Percentiles rank a stretch among this genome's conserved stretches.
Evolutionary conservation across 805 yeast genomes (phyloP).

Genomic region (Scheffersomyces stipitis): DNA sequence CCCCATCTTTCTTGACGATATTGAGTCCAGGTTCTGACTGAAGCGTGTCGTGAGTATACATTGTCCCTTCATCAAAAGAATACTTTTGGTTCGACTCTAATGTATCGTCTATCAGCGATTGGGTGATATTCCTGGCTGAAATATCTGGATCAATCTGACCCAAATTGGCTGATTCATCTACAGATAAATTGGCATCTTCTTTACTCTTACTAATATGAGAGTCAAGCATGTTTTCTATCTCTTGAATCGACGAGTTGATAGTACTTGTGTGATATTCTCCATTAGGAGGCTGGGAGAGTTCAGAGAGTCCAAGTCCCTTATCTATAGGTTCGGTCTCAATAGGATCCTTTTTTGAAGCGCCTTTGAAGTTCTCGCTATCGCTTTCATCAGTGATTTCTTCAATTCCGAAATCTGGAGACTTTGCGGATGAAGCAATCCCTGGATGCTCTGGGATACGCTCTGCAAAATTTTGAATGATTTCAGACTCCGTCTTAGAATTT

Average conservation of each 20-base stretch:
- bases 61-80: conserved; percentile 11
- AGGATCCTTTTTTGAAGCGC: conserved; percentile 5
- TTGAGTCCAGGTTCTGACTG: conserved; percentile 2
- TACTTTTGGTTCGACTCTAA: conserved; percentile 1
- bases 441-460: conserved; percentile 3
- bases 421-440: conserved; percentile 2
- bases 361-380: conserved; percentile 12
- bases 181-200: background rate
- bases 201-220: conserved; percentile 19
- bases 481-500: background rate
- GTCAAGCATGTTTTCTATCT: conserved; percentile 39
- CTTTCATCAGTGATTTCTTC: conserved; percentile 35
- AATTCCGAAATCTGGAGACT: conserved; percentile 33
- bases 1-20: conserved; percentile 4
- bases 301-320: background rate
- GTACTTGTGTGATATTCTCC: conserved; percentile 4
- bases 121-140: background rate
- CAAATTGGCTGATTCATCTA: background rate
- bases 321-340: conserved; percentile 5
- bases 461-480: conserved; percentile 4
- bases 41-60: conserved; percentile 7
- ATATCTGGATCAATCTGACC: conserved; percentile 1
- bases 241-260: conserved; percentile 38
- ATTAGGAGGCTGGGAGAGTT: background rate
- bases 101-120: background rate